Conservation (phyloP, 2,329 filamentous ascomycete genomes). For the Rutstroemia sp. region DNA sequence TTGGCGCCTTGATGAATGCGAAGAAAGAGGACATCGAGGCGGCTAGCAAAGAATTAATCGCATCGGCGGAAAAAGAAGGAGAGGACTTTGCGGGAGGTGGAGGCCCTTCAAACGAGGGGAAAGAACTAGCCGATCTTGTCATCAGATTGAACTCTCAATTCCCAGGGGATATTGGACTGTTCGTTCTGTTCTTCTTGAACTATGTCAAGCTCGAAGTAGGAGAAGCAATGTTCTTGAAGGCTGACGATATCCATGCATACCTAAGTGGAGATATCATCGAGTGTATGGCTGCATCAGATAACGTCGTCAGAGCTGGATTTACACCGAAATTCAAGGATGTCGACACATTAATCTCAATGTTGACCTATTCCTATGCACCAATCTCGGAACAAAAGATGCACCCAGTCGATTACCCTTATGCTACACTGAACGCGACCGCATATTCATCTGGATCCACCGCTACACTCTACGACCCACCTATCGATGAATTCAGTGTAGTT, state of each 20-base stretch:
- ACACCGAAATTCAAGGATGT: constrained; percentile 99
- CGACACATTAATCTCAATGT: constrained; percentile 75
- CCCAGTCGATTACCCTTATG: constrained; percentile 79
- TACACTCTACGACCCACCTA: constrained; percentile 85
- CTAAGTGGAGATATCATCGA: constrained; percentile 91
- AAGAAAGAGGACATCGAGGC: constrained; percentile 56
- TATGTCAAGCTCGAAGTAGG: constrained; percentile 81
- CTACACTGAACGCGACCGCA: constrained; percentile 69
- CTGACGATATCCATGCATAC: constrained; percentile 97
- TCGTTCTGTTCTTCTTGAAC: constrained; percentile 96
- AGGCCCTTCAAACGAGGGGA: constrained; percentile 57
- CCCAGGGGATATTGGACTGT: constrained; percentile 82
- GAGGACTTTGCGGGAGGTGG: constrained; percentile 69
- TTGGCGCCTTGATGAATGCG: constrained; percentile 75
- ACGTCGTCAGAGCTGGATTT: constrained; percentile 93
- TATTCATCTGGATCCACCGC: constrained; percentile 71
- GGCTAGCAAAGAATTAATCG: constrained; percentile 62
- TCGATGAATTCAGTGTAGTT: constrained; percentile 91
- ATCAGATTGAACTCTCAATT: constrained; percentile 74
- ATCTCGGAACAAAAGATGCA: constrained; percentile 93
- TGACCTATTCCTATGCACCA: constrained; percentile 93
- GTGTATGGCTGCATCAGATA: constrained; percentile 99
- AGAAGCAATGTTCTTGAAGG: constrained; percentile 92
- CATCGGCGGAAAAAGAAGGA: constrained; percentile 60
- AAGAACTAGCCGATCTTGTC: constrained; percentile 70